Evolutionary conservation across 176 grass and related monocot species (phyloP).

Genomic region (Avena sativa): DNA sequence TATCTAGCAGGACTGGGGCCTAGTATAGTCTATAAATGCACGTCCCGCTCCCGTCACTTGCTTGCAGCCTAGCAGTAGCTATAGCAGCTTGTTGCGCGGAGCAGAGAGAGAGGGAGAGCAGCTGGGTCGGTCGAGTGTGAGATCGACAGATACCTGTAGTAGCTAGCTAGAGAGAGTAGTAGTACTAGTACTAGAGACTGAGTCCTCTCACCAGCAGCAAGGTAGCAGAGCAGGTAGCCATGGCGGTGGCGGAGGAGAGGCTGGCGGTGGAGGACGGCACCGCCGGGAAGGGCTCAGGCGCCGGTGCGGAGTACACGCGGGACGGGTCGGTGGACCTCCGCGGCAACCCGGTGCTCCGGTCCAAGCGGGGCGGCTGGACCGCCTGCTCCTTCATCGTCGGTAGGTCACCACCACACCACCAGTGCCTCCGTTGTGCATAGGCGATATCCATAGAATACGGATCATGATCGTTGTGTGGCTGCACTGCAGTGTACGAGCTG

Average conservation of each 20-base stretch:
- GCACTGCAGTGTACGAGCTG: slow-evolving; percentile 45
- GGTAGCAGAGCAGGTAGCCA: background rate
- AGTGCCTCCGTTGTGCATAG: no score
- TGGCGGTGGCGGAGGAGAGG: background rate
- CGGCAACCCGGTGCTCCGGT: slow-evolving; percentile 54
- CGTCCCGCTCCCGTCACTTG: background rate
- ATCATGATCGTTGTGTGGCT: no score
- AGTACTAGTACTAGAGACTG: background rate
- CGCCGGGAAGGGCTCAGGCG: background rate
- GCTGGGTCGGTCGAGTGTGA: background rate
- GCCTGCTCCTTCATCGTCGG: slow-evolving; percentile 53
- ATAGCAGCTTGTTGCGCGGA: background rate
- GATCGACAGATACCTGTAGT: background rate
- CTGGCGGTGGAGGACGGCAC: background rate
- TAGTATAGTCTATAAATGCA: background rate
- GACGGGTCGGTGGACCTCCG: slow-evolving; percentile 59
- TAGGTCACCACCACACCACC: no score
- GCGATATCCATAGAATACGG: no score
- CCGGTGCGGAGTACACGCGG: slow-evolving; percentile 40
- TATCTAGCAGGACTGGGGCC: background rate
- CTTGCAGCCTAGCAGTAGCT: background rate
- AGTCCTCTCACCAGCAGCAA: background rate
- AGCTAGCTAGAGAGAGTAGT: background rate
- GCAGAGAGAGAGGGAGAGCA: background rate
- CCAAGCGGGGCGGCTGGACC: slow-evolving; percentile 56